Conservation (phyloP, 2,329 filamentous ascomycete genomes). For the Eutypella sp. region DNA sequence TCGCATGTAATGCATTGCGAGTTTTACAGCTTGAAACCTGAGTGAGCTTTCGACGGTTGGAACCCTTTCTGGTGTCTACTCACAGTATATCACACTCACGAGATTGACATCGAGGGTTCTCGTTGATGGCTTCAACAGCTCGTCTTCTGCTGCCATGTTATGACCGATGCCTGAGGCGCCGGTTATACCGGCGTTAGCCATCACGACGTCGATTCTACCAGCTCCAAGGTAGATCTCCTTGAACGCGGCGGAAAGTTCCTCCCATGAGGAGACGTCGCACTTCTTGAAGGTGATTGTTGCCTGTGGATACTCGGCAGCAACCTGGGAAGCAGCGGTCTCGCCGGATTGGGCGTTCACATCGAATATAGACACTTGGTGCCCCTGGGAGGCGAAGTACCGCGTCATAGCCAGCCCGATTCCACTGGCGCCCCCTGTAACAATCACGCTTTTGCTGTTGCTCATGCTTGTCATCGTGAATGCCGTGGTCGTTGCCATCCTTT, state of each 20-base stretch:
- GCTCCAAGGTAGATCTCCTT: conserved; percentile 24
- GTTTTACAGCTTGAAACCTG: conserved; percentile 37
- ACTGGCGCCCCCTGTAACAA: conserved; percentile 32
- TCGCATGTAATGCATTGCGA: conserved; percentile 45
- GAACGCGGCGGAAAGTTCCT: conserved; percentile 30
- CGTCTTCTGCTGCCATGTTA: conserved; percentile 19
- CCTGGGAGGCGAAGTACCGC: conserved; percentile 29
- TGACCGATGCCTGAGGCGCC: too few relatives aligned
- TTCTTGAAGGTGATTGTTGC: conserved; percentile 24
- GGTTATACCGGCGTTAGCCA: conserved; percentile 46
- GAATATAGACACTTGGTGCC: conserved; percentile 27
- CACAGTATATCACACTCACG: conserved; percentile 39
- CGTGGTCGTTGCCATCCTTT: background rate
- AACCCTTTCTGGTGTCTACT: conserved; percentile 13
- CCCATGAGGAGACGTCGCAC: conserved; percentile 35
- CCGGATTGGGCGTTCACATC: conserved; percentile 28
- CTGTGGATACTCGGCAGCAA: conserved; percentile 21
- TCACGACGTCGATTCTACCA: conserved; percentile 39
- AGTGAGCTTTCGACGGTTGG: conserved; percentile 3
- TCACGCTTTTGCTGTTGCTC: conserved; percentile 16
- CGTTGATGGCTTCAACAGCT: conserved; percentile 20
- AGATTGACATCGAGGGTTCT: conserved; percentile 31
- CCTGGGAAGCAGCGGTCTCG: conserved; percentile 14
- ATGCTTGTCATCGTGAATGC: conserved; percentile 1
- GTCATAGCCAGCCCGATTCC: conserved; percentile 31